Percentiles rank a stretch among this genome's conserved stretches.
Evolutionary conservation across 2,329 filamentous ascomycete genomes (phyloP).

Genomic region (Sporothrix humicola): DNA sequence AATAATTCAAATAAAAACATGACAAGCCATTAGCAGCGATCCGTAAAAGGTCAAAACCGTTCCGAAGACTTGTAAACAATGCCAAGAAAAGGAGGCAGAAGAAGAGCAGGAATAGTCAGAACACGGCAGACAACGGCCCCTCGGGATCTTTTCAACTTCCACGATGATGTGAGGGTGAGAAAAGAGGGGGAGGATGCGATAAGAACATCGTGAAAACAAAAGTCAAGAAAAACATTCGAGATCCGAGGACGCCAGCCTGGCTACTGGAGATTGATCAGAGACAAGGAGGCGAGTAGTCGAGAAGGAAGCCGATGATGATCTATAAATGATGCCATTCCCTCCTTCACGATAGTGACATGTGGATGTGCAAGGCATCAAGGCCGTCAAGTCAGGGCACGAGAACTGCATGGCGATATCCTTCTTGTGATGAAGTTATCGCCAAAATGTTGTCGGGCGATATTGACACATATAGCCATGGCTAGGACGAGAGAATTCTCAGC

Average conservation of each 20-base stretch:
- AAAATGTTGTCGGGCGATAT: too few species aligned
- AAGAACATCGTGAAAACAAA: not conserved
- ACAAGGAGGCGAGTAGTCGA: not conserved
- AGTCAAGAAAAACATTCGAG: not conserved
- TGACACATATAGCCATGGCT: too few species aligned
- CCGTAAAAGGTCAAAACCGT: not conserved
- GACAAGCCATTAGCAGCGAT: too few species aligned
- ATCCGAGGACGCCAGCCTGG: conserved; percentile 1
- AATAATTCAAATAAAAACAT: not conserved
- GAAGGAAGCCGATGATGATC: not conserved
- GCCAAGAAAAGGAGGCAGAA: conserved; percentile 23
- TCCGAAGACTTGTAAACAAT: conserved; percentile 23
- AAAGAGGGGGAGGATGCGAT: too few species aligned
- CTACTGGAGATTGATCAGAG: conserved; percentile 11
- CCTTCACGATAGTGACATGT: not conserved
- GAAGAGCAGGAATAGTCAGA: not conserved
- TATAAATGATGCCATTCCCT: conserved; percentile 10
- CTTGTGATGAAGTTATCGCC: too few species aligned
- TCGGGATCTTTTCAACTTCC: too few species aligned
- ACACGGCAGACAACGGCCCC: too few species aligned
- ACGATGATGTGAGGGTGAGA: too few species aligned
- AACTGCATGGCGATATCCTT: not conserved
- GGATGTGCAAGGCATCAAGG: too few species aligned
- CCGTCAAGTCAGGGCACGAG: too few species aligned
- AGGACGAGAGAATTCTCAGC: too few species aligned